A percentile compares a stretch with the other conserved stretches of the same genome.
These are phyloP conservation scores for Metschnikowia anglica DNA, from an alignment of 805 yeast genomes.

Conservation along the genomic window DNA sequence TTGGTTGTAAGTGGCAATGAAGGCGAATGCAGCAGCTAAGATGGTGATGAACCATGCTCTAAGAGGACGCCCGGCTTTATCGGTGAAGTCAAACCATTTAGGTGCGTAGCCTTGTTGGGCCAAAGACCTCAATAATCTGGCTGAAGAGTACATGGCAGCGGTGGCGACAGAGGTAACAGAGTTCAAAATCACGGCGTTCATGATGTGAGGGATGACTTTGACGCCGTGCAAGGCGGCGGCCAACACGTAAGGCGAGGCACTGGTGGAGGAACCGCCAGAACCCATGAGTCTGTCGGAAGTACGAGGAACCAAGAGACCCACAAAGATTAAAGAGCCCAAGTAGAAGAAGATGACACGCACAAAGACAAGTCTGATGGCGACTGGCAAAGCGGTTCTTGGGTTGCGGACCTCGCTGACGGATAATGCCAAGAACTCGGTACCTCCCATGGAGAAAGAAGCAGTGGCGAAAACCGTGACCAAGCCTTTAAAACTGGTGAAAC, in stretches of 20 bases:
- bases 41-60: constrained; percentile 29
- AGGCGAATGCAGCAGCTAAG: constrained; percentile 25
- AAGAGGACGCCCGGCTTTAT: constrained; percentile 29
- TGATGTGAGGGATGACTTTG: constrained; percentile 30
- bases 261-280: constrained; percentile 29
- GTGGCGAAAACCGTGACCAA: constrained; percentile 40
- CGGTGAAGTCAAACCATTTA: constrained; percentile 29
- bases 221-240: constrained; percentile 30
- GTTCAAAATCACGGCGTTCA: constrained; percentile 33
- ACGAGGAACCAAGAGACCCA: constrained; percentile 41
- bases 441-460: constrained; percentile 43
- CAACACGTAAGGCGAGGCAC: constrained; percentile 30
- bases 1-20: constrained; percentile 32
- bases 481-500: constrained; percentile 40
- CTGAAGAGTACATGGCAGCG: constrained; percentile 32
- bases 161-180: constrained; percentile 34
- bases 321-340: constrained; percentile 39
- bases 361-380: constrained; percentile 42
- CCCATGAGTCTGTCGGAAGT: constrained; percentile 37
- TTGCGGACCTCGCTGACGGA: constrained; percentile 40
- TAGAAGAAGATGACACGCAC: constrained; percentile 39
- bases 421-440: constrained; percentile 41
- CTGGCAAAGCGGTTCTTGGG: constrained; percentile 40
- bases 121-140: constrained; percentile 27
- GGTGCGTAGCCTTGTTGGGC: constrained; percentile 32